phyloP scores from a whole-genome alignment of 257 asterid genomes.

The Haberlea rhodopensis region DNA sequence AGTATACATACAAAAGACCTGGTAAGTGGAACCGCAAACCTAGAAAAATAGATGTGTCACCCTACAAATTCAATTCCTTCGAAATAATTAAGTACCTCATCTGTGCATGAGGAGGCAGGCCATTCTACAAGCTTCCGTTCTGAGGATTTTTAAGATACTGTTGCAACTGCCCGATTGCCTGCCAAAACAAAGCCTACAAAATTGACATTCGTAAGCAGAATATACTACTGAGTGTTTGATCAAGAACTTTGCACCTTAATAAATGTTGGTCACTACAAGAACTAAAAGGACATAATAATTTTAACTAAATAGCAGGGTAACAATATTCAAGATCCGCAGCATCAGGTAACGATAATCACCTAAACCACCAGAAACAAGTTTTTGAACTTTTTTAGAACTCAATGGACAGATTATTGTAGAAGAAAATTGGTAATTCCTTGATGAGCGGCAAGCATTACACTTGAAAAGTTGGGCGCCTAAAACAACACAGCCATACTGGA shows the following conservation, averaged over 20 bases:
- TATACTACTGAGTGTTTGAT: background rate
- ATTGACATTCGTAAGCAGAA: slow-evolving; percentile 1
- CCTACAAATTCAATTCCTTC: background rate
- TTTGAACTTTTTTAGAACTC: no score
- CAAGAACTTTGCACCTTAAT: background rate
- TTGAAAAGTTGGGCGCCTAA: no score
- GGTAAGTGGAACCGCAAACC: no score
- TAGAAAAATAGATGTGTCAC: no score
- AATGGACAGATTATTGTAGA: no score
- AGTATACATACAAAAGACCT: no score
- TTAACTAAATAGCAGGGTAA: background rate
- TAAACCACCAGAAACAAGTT: no score
- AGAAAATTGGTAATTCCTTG: no score
- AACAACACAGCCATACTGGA: no score
- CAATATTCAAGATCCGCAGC: background rate
- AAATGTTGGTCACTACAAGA: background rate
- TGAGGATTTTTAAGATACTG: slow-evolving; percentile 44
- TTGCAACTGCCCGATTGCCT: slow-evolving; percentile 47
- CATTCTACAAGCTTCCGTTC: slow-evolving; percentile 48
- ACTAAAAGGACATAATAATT: background rate
- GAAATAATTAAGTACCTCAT: slow-evolving; percentile 20
- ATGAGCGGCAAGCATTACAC: no score
- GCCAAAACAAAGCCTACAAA: slow-evolving; percentile 57
- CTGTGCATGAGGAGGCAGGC: slow-evolving; percentile 13
- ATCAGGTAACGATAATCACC: no score